A percentile compares a stretch with the other conserved stretches of the same genome.
Evolutionary conservation across 495 filamentous ascomycete species (phyloP).

Genomic region (Penicillium longicatenatum): DNA sequence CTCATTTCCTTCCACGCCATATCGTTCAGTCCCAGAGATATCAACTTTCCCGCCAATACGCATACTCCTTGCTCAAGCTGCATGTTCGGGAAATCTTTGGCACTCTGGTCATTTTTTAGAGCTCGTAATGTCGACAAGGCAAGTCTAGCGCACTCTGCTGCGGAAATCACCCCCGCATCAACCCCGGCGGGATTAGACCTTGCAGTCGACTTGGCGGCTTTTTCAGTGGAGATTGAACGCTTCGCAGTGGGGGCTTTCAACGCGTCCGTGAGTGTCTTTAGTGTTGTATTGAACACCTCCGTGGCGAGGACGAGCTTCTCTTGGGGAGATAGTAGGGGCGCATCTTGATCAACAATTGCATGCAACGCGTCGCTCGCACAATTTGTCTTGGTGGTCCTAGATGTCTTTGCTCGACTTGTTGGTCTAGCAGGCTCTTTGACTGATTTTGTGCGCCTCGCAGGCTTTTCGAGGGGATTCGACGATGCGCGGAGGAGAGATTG

Average conservation of each 20-base stretch:
- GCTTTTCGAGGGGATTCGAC: constrained; percentile 32
- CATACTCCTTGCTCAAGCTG: constrained; percentile 86
- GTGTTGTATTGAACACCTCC: constrained; percentile 73
- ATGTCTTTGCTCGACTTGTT: constrained; percentile 35
- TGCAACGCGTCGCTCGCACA: constrained; percentile 28
- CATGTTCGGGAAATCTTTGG: constrained; percentile 57
- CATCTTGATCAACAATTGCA: constrained; percentile 37
- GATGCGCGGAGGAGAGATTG: constrained; percentile 45
- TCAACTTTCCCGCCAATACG: constrained; percentile 69
- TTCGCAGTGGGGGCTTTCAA: constrained; percentile 49
- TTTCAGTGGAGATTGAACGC: constrained; percentile 30
- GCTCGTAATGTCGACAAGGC: constrained; percentile 71
- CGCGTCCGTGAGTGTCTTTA: constrained; percentile 74
- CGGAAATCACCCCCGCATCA: constrained; percentile 36
- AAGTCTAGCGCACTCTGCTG: constrained; percentile 74
- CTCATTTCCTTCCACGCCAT: constrained; percentile 77
- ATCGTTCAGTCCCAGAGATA: constrained; percentile 72
- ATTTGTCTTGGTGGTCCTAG: constrained; percentile 39
- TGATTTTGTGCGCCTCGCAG: constrained; percentile 24
- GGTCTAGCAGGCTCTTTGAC: constrained; percentile 23
- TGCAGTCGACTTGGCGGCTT: constrained; percentile 50
- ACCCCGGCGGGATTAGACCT: constrained; percentile 26
- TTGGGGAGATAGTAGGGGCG: constrained; percentile 50
- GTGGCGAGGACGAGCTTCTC: constrained; percentile 75
- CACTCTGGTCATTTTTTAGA: constrained; percentile 54